Conservation (phyloP, 345 rosid species). For the Angophora floribunda region DNA sequence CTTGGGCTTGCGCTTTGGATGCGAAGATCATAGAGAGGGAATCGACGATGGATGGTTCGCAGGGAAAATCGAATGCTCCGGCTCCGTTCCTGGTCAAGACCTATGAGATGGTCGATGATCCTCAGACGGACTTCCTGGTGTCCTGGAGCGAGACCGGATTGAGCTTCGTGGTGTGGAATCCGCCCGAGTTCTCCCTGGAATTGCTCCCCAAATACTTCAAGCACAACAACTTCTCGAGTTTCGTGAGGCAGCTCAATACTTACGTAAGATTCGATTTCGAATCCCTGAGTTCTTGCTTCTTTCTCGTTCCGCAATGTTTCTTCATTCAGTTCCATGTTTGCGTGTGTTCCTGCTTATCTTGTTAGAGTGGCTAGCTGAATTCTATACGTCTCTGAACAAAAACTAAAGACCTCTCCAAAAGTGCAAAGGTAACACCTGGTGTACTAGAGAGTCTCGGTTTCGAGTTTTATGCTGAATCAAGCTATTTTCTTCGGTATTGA, state of each 20-base stretch:
- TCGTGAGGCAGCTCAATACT: constrained; percentile 16
- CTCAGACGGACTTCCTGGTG: constrained; percentile 3
- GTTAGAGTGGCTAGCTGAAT: neutral
- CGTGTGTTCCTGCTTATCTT: neutral
- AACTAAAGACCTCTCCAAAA: neutral
- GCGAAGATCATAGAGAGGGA: neutral
- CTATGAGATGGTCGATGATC: constrained; percentile 19
- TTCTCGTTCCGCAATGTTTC: neutral
- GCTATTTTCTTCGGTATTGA: neutral
- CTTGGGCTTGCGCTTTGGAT: neutral
- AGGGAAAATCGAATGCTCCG: neutral
- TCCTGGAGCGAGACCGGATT: constrained; percentile 8
- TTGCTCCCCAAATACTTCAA: constrained; percentile 18
- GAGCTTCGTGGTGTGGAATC: constrained; percentile 12
- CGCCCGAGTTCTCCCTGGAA: constrained; percentile 6
- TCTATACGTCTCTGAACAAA: neutral
- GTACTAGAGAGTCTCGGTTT: neutral
- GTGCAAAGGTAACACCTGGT: neutral
- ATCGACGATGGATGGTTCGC: neutral
- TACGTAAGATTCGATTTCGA: neutral
- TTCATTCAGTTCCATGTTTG: neutral
- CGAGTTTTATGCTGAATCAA: neutral
- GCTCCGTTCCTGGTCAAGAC: constrained; percentile 16
- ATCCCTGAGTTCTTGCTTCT: neutral
- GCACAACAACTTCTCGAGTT: constrained; percentile 23